Conservation (phyloP, 257 asterid species). For the Scutellaria barbata region DNA sequence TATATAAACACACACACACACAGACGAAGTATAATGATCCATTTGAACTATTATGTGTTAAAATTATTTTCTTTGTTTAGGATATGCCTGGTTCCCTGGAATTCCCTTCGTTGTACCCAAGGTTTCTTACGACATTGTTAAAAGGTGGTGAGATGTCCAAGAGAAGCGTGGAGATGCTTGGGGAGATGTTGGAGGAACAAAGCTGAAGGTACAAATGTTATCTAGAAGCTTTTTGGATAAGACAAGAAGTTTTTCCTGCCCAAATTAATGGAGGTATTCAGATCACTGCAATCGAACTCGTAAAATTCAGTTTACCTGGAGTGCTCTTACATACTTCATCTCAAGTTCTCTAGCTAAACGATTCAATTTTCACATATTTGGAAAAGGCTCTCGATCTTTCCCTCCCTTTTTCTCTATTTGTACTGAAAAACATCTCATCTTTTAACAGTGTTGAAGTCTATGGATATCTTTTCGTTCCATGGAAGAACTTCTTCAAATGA, state of each 20-base stretch:
- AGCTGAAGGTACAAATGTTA: slow-evolving; percentile 46
- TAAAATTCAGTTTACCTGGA: slow-evolving; percentile 7
- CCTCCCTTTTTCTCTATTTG: neutral
- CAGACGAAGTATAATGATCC: slow-evolving; percentile 9
- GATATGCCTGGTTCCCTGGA: slow-evolving; percentile 66
- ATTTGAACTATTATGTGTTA: neutral
- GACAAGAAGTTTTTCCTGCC: slow-evolving; percentile 5
- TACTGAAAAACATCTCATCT: no score
- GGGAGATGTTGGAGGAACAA: slow-evolving; percentile 92
- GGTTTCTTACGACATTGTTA: slow-evolving; percentile 80
- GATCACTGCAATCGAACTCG: neutral
- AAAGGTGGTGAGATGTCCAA: slow-evolving; percentile 83
- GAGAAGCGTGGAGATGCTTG: slow-evolving; percentile 82
- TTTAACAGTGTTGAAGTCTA: neutral
- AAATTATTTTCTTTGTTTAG: slow-evolving; percentile 43
- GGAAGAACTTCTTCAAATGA: slow-evolving; percentile 10
- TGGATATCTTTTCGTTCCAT: slow-evolving; percentile 12
- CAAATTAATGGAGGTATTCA: slow-evolving; percentile 38
- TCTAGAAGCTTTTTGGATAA: slow-evolving; percentile 30
- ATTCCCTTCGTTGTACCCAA: slow-evolving; percentile 65
- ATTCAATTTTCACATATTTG: neutral
- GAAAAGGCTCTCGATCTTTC: neutral
- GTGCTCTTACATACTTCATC: neutral
- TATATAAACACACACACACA: neutral
- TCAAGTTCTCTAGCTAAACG: neutral